Evolutionary conservation across 805 yeast species (phyloP).

Genomic region (Candida namnaoensis): DNA sequence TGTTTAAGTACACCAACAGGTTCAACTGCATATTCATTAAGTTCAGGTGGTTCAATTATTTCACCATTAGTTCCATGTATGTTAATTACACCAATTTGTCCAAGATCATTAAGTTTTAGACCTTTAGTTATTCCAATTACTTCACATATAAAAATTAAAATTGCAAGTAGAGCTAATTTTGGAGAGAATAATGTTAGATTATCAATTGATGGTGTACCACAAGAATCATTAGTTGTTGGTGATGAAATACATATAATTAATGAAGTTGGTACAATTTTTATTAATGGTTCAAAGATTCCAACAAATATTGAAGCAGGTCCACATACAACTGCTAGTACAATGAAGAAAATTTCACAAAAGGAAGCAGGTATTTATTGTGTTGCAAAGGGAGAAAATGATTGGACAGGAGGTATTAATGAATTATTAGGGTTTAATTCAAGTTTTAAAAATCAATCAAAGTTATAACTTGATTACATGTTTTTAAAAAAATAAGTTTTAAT

Average conservation of each 20-base stretch:
- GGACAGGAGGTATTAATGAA: conserved; percentile 88
- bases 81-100: conserved; percentile 84
- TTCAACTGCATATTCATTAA: conserved; percentile 84
- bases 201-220: conserved; percentile 80
- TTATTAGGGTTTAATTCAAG: conserved; percentile 82
- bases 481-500: neutral
- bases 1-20: conserved; percentile 89
- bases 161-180: conserved; percentile 38
- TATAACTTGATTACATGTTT: no score
- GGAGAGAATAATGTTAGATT: conserved; percentile 42
- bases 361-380: conserved; percentile 79
- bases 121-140: conserved; percentile 78
- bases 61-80: conserved; percentile 84
- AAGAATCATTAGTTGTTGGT: conserved; percentile 57
- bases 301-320: conserved; percentile 14
- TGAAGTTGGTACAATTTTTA: conserved; percentile 53
- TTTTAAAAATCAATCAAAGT: conserved; percentile 41
- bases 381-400: conserved; percentile 74
- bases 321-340: conserved; percentile 8
- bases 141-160: conserved; percentile 60
- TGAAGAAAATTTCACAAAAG: conserved; percentile 10
- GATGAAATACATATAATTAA: conserved; percentile 71
- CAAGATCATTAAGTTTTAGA: conserved; percentile 82
- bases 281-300: conserved; percentile 44
- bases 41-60: conserved; percentile 88